Conservation (phyloP, 2,329 filamentous ascomycete species). For the Emydomyces testavorans region DNA sequence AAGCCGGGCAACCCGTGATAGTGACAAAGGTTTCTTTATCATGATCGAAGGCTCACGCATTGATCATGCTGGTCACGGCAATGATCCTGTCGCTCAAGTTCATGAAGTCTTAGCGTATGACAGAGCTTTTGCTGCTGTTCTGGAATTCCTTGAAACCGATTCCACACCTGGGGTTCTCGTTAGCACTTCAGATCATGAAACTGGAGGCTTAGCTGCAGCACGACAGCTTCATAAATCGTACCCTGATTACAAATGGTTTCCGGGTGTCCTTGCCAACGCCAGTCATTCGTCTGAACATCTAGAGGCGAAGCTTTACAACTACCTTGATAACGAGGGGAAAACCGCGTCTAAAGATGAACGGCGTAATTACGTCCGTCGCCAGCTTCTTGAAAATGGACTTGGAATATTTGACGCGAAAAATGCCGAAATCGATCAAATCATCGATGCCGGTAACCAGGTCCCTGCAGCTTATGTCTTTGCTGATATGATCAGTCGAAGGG, state of each 20-base stretch:
- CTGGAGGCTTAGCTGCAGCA: constrained; percentile 73
- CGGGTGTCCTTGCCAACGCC: constrained; percentile 66
- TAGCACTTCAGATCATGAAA: constrained; percentile 90
- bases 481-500: constrained; percentile 74
- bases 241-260: constrained; percentile 68
- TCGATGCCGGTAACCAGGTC: constrained; percentile 46
- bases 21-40: constrained; percentile 88
- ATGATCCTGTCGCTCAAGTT: constrained; percentile 73
- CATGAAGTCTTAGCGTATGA: constrained; percentile 95
- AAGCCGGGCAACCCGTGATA: constrained; percentile 66
- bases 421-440: constrained; percentile 57
- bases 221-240: constrained; percentile 56
- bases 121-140: constrained; percentile 65
- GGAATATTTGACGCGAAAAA: constrained; percentile 64
- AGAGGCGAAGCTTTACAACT: constrained; percentile 48
- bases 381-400: constrained; percentile 57
- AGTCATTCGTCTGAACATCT: constrained; percentile 64
- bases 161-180: constrained; percentile 66
- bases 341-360: constrained; percentile 38
- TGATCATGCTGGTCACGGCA: constrained; percentile 82
- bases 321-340: constrained; percentile 40
- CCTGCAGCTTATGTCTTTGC: constrained; percentile 54
- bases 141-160: constrained; percentile 71
- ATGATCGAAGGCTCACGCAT: constrained; percentile 98
- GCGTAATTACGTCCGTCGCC: constrained; percentile 52